Conservation (phyloP, 805 yeast species). For the Ogataea methanolica region DNA sequence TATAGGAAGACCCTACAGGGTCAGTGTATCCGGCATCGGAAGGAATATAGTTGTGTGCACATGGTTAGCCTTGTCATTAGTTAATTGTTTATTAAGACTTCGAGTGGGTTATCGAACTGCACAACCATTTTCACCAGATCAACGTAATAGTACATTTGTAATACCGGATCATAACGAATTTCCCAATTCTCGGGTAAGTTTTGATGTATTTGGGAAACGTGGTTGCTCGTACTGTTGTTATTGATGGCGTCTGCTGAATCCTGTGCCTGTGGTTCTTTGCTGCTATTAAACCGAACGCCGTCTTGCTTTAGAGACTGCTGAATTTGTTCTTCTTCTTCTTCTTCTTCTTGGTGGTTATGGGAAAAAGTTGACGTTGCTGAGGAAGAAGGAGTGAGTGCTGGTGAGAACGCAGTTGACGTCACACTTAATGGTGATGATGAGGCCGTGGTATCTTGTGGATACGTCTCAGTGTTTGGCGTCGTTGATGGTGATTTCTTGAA, state of each 20-base stretch:
- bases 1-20: no score
- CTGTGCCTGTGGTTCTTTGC: background rate
- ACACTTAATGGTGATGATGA: no score
- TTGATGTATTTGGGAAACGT: background rate
- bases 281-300: no score
- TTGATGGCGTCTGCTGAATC: background rate
- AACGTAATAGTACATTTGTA: constrained; percentile 38
- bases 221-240: background rate
- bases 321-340: background rate
- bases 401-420: no score
- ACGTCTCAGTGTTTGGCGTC: no score
- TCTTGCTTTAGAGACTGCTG: no score
- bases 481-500: no score
- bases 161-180: constrained; percentile 32
- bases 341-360: no score
- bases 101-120: constrained; percentile 42
- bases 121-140: constrained; percentile 31
- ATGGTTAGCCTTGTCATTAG: background rate
- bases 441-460: no score
- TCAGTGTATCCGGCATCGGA: no score
- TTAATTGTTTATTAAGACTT: constrained; percentile 26
- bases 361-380: background rate
- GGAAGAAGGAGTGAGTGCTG: background rate
- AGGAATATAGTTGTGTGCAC: no score
- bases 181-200: constrained; percentile 31